phyloP scores from a whole-genome alignment of 2,329 filamentous ascomycete species.

The Biscogniauxia marginata region DNA sequence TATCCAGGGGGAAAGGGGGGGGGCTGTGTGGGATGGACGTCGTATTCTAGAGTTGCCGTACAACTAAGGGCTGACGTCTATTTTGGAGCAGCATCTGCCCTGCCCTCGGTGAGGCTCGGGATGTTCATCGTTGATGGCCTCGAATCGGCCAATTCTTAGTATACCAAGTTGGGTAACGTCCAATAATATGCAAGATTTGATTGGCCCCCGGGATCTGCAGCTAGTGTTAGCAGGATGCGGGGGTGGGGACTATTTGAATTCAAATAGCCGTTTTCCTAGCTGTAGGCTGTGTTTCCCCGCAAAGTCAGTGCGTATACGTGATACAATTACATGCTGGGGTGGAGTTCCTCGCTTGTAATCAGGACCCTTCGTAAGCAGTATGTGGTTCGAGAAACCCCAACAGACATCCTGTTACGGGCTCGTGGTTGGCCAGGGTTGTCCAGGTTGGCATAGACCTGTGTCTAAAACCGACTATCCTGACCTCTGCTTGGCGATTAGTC shows the following conservation, averaged over 20 bases:
- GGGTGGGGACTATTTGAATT: constrained; percentile 26
- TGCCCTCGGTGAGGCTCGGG: constrained; percentile 30
- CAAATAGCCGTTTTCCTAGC: constrained; percentile 19
- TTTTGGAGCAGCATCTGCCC: constrained; percentile 5
- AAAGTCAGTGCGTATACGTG: constrained; percentile 14
- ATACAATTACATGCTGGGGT: constrained; percentile 9
- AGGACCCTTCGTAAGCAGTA: constrained; percentile 12
- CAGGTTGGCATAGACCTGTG: background rate
- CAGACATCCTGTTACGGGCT: background rate
- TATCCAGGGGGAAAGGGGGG: background rate
- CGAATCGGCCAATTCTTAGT: constrained; percentile 18
- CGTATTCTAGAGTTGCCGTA: background rate
- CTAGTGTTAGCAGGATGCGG: constrained; percentile 26
- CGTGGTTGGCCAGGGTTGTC: background rate
- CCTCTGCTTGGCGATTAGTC: background rate
- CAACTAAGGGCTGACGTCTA: background rate
- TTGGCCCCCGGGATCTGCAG: constrained; percentile 15
- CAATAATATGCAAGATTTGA: constrained; percentile 5
- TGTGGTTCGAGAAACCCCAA: background rate
- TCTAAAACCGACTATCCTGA: background rate
- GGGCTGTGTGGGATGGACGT: background rate
- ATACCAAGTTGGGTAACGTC: constrained; percentile 7
- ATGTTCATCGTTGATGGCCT: constrained; percentile 23
- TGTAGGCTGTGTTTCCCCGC: constrained; percentile 23
- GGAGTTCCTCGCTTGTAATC: constrained; percentile 13